Percentiles rank a stretch among this genome's conserved stretches.
Evolutionary conservation across 1,139 yeast genomes (phyloP).

Genomic region (Taphrina communis): DNA sequence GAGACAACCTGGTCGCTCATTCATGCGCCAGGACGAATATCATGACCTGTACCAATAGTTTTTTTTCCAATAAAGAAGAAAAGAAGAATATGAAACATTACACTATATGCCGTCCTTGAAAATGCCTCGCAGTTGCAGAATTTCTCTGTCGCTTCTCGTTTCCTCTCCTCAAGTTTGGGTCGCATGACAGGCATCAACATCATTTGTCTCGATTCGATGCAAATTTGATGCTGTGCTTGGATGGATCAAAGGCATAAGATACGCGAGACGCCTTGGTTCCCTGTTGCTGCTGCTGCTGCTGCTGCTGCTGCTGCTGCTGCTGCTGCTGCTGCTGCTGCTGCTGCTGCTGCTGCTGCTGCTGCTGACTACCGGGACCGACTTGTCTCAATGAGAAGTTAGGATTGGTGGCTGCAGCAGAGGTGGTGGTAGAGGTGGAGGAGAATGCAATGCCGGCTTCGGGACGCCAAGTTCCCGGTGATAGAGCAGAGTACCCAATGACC

Average conservation of each 20-base stretch:
- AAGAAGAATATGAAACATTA: too few species aligned
- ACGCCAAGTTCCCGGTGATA: constrained; percentile 31
- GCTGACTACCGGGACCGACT: background rate
- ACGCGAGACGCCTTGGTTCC: background rate
- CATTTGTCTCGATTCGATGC: background rate
- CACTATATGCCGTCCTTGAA: too few species aligned
- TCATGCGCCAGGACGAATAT: background rate
- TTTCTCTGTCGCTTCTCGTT: too few species aligned
- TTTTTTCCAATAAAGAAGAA: background rate
- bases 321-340: background rate
- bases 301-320: too few species aligned
- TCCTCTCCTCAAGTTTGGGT: too few species aligned
- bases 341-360: too few species aligned
- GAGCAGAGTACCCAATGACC: background rate
- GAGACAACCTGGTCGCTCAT: too few species aligned
- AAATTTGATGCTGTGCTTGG: constrained; percentile 28
- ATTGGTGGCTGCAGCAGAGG: background rate
- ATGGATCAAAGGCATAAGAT: constrained; percentile 20
- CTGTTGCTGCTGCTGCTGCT: too few species aligned
- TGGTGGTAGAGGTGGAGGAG: background rate
- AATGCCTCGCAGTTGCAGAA: too few species aligned
- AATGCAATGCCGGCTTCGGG: constrained; percentile 29
- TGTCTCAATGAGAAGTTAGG: background rate
- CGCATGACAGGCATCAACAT: background rate
- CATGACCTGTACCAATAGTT: constrained; percentile 7